Evolutionary conservation across 495 filamentous ascomycete genomes (phyloP).

Genomic region (Neurospora sp.): DNA sequence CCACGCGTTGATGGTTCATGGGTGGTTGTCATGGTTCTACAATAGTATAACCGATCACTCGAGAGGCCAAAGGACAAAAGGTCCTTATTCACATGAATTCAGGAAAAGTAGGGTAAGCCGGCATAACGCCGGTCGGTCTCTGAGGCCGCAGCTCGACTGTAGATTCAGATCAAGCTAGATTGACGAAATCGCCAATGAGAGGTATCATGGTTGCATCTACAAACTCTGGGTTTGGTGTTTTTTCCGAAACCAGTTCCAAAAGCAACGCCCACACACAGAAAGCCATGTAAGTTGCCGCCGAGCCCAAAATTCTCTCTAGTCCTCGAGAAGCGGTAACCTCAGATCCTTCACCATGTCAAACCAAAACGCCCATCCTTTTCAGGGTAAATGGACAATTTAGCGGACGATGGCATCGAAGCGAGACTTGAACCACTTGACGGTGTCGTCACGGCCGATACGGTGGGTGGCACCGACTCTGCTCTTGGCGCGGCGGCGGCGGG

Average conservation of each 20-base stretch:
- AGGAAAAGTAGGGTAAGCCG: constrained; percentile 35
- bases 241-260: background rate
- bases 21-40: background rate
- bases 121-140: constrained; percentile 53
- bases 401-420: constrained; percentile 97
- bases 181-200: constrained; percentile 23
- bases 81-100: constrained; percentile 3
- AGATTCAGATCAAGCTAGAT: constrained; percentile 32
- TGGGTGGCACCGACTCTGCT: constrained; percentile 75
- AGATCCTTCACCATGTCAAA: constrained; percentile 16
- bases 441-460: constrained; percentile 87
- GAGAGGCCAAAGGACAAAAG: background rate
- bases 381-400: constrained; percentile 40
- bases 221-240: constrained; percentile 3
- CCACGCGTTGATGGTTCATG: background rate
- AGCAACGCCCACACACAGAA: constrained; percentile 16
- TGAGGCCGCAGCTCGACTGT: constrained; percentile 49
- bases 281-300: background rate
- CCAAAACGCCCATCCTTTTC: constrained; percentile 18
- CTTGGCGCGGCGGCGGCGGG: constrained; percentile 85
- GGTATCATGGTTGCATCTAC: constrained; percentile 16
- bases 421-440: constrained; percentile 99
- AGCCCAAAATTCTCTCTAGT: constrained; percentile 10
- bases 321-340: constrained; percentile 14
- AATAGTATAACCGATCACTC: background rate